phyloP scores from a whole-genome alignment of 768 basidiomycete genomes.

The Boletus pseudo-olivaceus region DNA sequence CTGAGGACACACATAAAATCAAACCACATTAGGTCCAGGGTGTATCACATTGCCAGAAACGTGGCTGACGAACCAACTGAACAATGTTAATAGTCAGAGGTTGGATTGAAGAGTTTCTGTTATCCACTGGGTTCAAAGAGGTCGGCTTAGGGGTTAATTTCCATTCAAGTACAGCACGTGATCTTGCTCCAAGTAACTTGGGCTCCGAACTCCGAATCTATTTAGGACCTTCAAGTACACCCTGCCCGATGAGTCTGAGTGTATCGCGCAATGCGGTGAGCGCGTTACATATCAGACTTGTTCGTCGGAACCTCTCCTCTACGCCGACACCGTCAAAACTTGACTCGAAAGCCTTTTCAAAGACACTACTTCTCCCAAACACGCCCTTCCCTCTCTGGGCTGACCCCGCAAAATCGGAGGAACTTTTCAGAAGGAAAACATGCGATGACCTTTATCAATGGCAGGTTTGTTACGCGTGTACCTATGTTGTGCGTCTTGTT shows the following conservation, averaged over 20 bases:
- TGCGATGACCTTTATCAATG: constrained; percentile 73
- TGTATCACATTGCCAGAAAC: too few species aligned
- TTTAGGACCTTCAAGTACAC: too few species aligned
- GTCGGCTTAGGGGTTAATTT: too few species aligned
- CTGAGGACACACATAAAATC: too few species aligned
- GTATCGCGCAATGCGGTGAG: constrained; percentile 16
- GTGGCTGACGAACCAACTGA: too few species aligned
- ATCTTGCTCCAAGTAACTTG: background rate
- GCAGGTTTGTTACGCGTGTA: constrained; percentile 53
- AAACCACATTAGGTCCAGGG: too few species aligned
- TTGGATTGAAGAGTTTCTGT: too few species aligned
- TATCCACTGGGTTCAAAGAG: too few species aligned
- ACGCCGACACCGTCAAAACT: background rate
- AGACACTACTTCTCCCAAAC: constrained; percentile 77
- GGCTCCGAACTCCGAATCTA: background rate
- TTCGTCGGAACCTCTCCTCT: constrained; percentile 16
- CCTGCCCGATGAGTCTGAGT: constrained; percentile 15
- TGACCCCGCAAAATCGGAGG: constrained; percentile 61
- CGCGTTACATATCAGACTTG: constrained; percentile 7
- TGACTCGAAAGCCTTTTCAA: constrained; percentile 42
- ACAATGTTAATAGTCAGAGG: too few species aligned
- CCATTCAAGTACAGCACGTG: background rate
- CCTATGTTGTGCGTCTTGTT: background rate
- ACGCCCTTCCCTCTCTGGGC: constrained; percentile 75
- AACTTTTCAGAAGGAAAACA: constrained; percentile 54